Evolutionary conservation across 176 grass and related monocot species (phyloP), one percentile per base, ranked within the genome.

Genomic region (Guadua angustifolia): DNA sequence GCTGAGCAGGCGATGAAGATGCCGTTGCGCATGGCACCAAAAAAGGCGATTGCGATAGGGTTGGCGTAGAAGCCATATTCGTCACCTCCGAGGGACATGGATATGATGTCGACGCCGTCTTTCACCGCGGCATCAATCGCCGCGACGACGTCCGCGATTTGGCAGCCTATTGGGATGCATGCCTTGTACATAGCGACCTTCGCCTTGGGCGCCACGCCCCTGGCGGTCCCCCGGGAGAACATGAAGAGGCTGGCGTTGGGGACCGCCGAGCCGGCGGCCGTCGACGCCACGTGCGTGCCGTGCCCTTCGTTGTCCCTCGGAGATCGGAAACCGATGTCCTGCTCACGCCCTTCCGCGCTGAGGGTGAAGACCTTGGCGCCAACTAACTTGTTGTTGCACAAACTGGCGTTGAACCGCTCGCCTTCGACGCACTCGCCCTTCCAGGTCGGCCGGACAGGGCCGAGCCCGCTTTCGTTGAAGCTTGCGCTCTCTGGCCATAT

Each of bases 381-480:
- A 5, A 90, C 79, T 0, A 90, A 49, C 79, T 83, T 83, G 84
- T 90, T 90, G 79, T 90, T 90, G 84, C 88, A 87, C 40, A 52
- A 10, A 65, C 24, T 71, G 2, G 78, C 19, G 53, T 55, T 63
- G 79, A 90, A 90, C 1, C 78, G 12, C 36, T 52, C 45, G 19
- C 49, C 83, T 12, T 55, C 65, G 3, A 13, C 83, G 73, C 88
- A 90, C 13, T 13, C 17, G 55, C 71, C 88, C 46, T 50, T 61
- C 88, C 88, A 86, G 22, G 15, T 77, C 11, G 47, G 1, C 8
- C 83, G 51, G 6, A 90, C 71, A 0, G 88, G 74, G 17, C 57
- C 58, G 39, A 90, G 83, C 1, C 78, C 71, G 36, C 2, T 21
- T 66, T 86, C 83, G 53, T 78, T 19, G 66, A 90, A 90, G 88